phyloP scores from a whole-genome alignment of 371 early-diverging fungal species.

The Neoconidiobolus thromboides region DNA sequence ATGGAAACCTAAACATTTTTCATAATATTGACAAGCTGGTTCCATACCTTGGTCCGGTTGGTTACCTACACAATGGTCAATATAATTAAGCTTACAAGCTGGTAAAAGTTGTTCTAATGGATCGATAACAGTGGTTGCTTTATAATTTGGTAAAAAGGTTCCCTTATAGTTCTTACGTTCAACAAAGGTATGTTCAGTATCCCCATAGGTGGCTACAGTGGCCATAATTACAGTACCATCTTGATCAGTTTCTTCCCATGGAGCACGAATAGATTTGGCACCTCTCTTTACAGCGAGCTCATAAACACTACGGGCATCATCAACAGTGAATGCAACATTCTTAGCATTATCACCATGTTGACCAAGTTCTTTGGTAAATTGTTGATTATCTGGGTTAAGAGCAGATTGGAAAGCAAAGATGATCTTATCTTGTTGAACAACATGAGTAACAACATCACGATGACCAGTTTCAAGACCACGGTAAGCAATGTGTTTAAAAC shows the following conservation, averaged over 20 bases:
- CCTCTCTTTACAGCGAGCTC: slow-evolving; percentile 66
- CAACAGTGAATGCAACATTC: slow-evolving; percentile 89
- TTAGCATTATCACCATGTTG: slow-evolving; percentile 87
- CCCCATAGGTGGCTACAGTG: slow-evolving; percentile 78
- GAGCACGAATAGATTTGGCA: slow-evolving; percentile 61
- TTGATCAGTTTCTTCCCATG: slow-evolving; percentile 61
- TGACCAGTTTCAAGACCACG: slow-evolving; percentile 87
- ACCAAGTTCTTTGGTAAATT: slow-evolving; percentile 51
- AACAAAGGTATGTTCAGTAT: slow-evolving; percentile 84
- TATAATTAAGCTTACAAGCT: slow-evolving; percentile 34
- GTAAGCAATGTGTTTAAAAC: slow-evolving; percentile 83
- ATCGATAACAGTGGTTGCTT: slow-evolving; percentile 25
- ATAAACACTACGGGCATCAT: slow-evolving; percentile 61
- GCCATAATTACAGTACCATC: slow-evolving; percentile 79
- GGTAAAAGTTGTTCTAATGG: slow-evolving; percentile 51
- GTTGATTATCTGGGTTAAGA: slow-evolving; percentile 58
- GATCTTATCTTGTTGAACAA: slow-evolving; percentile 59
- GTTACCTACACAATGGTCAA: slow-evolving; percentile 93
- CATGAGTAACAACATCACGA: slow-evolving; percentile 73
- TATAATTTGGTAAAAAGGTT: slow-evolving; percentile 70
- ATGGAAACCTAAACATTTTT: slow-evolving; percentile 81
- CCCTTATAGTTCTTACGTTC: slow-evolving; percentile 73
- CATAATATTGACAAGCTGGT: slow-evolving; percentile 64
- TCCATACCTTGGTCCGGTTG: slow-evolving; percentile 86
- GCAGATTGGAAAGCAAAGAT: slow-evolving; percentile 81